A percentile compares a stretch with the other conserved stretches of the same genome.
These are phyloP conservation scores for Globisporangium ultimum DNA, from an alignment of 352 stramenopile species.

Conservation along the genomic window DNA sequence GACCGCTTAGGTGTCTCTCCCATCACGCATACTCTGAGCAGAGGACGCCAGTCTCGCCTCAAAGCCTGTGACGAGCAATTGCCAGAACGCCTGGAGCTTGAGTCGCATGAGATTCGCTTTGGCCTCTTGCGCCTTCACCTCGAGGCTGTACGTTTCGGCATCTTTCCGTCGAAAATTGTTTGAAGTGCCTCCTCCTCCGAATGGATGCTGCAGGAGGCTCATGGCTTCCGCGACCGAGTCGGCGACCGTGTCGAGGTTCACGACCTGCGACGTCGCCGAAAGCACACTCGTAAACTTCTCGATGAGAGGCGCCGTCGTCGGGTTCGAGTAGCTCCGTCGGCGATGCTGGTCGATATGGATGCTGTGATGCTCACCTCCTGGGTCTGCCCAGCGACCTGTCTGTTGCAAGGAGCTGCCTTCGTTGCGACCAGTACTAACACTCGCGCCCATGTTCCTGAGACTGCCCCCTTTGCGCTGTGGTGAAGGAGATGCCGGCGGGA, in stretches of 20 bases:
- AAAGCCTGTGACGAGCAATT: constrained; percentile 51
- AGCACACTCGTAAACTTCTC: constrained; percentile 23
- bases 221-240: constrained; percentile 32
- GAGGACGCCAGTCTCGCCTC: constrained; percentile 16
- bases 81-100: constrained; percentile 53
- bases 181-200: constrained; percentile 2
- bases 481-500: constrained; percentile 1
- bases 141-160: constrained; percentile 24
- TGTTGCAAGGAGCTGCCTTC: neutral
- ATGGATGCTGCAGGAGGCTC: constrained; percentile 26
- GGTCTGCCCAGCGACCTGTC: too few species aligned
- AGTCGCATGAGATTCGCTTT: constrained; percentile 29
- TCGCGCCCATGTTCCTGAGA: neutral
- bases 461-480: neutral
- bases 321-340: neutral
- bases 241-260: constrained; percentile 19
- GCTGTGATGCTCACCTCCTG: constrained; percentile 6
- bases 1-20: neutral
- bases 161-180: constrained; percentile 8
- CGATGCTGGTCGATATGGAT: constrained; percentile 11
- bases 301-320: constrained; percentile 14
- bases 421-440: neutral
- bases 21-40: too few species aligned
- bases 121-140: constrained; percentile 20
- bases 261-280: constrained; percentile 21